A percentile compares a stretch with the other conserved stretches of the same genome.
phyloP scores from a whole-genome alignment of 805 yeast species.

The Barnettozyma botsteinii region DNA sequence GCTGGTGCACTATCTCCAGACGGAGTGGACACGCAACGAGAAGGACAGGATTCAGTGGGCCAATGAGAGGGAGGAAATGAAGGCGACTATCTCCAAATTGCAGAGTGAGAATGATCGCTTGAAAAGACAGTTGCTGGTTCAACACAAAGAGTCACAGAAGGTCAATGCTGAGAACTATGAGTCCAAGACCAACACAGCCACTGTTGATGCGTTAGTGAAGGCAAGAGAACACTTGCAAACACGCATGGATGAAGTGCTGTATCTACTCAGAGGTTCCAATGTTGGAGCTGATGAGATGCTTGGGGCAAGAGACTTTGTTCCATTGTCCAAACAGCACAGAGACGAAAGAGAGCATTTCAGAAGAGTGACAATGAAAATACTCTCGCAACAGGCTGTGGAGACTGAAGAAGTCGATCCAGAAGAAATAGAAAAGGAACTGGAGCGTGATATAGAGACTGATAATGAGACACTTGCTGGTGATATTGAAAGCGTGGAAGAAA shows the following conservation, averaged over 20 bases:
- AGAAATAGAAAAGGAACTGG: neutral
- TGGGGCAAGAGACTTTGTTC: conserved; percentile 2
- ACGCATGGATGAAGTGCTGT: conserved; percentile 25
- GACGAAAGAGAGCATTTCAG: no score
- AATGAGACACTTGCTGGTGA: conserved; percentile 3
- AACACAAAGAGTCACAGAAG: neutral
- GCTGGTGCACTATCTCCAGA: conserved; percentile 57
- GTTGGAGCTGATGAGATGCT: neutral
- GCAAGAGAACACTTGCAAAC: conserved; percentile 25
- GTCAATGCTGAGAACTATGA: neutral
- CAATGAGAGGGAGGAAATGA: conserved; percentile 56
- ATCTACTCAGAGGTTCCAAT: conserved; percentile 20
- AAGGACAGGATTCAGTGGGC: conserved; percentile 57
- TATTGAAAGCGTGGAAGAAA: neutral
- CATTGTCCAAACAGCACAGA: neutral
- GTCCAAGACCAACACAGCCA: neutral
- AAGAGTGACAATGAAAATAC: no score
- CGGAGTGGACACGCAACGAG: conserved; percentile 58
- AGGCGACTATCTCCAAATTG: conserved; percentile 41
- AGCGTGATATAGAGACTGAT: neutral
- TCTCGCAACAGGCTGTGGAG: no score
- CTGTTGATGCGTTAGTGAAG: conserved; percentile 15
- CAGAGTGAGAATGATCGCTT: conserved; percentile 47
- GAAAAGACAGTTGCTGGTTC: conserved; percentile 10
- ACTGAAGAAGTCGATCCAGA: conserved; percentile 3